Base-by-base conservation (phyloP, 2,329 filamentous ascomycete genomes). In the Biscogniauxia marginata region DNA sequence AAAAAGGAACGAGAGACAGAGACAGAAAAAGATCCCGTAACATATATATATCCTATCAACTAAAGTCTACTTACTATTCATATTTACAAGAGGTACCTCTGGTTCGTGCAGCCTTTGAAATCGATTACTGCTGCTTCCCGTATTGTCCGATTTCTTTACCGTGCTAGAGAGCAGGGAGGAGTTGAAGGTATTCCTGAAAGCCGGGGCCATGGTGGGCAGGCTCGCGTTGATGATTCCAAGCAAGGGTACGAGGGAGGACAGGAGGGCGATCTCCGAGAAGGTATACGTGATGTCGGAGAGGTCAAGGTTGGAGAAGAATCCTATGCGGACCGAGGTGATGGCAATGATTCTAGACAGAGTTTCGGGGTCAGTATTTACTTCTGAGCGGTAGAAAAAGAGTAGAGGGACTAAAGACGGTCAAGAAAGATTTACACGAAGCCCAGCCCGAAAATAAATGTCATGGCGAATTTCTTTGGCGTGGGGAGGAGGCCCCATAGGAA, bases 191-290 rank as follows among this genome's bases (percentile, higher is more conserved):
- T 52, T 58, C 51, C 54, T 54, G 34, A 62, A 43, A 13, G 58
- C 64, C 8, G 65, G 61, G 1, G 46, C 57, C 6, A 62, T 48
- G 22, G 64, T 50, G 3, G 64, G 65, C 8, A 68, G 49, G 51
- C 62, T 65, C 7, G 66, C 65, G 24, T 63, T 65, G 23, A 65
- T 50, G 43, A 68, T 64, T 19, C 67, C 67, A 7, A 69, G 56
- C 7, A 63, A 34, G 7, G 63, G 63, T 4, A 65, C 60, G 6
- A 66, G 22, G 4, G 57, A 49, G 11, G 61, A 61, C 6, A 63
- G 50, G 3, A 66, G 43, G 9, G 43, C 55, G 9, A 60, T 46
- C 16, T 22, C 23, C 49, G 56, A 53, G 30, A 64, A 49, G 23
- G 24, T 57, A 25, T 58, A 63, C 9, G 60, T 63, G 7, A 52